Percentiles rank a stretch among this genome's conserved stretches.
phyloP scores from a whole-genome alignment of 2,329 filamentous ascomycete genomes.

The Pyricularia grisea region DNA sequence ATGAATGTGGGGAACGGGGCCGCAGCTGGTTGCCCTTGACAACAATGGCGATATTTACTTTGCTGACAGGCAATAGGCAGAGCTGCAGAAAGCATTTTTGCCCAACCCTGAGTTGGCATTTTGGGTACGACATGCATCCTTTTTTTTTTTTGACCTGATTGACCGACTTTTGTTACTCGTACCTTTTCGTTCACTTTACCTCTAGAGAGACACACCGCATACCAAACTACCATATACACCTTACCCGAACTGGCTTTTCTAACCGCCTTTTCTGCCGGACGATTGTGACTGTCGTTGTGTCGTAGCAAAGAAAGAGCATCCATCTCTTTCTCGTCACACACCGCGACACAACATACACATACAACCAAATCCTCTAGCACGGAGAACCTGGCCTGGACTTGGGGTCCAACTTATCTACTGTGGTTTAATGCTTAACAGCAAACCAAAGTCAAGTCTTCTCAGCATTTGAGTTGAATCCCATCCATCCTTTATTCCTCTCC shows the following conservation, averaged over 20 bases:
- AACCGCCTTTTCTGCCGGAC: not conserved
- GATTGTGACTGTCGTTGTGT: not conserved
- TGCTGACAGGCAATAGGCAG: not conserved
- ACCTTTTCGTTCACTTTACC: not conserved
- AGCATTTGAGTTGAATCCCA: not conserved
- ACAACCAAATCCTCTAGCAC: not conserved
- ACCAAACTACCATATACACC: not conserved
- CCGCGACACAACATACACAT: not conserved
- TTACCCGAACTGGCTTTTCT: not conserved
- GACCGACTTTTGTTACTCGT: not conserved
- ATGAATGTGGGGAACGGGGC: not conserved
- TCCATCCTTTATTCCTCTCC: not conserved
- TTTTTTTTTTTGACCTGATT: not conserved
- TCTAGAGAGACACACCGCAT: not conserved
- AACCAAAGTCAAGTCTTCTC: not conserved
- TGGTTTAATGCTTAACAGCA: not conserved
- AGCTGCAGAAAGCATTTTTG: not conserved
- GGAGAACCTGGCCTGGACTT: not conserved
- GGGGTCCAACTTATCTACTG: not conserved
- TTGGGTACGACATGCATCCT: not conserved
- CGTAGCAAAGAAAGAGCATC: not conserved
- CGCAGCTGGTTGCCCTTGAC: not conserved
- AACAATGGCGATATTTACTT: constrained; percentile 1
- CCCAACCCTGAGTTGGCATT: not conserved
- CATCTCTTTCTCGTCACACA: not conserved